Conservation (phyloP, 108 stramenopile species). For the Cyclostephanos invisitatus region DNA sequence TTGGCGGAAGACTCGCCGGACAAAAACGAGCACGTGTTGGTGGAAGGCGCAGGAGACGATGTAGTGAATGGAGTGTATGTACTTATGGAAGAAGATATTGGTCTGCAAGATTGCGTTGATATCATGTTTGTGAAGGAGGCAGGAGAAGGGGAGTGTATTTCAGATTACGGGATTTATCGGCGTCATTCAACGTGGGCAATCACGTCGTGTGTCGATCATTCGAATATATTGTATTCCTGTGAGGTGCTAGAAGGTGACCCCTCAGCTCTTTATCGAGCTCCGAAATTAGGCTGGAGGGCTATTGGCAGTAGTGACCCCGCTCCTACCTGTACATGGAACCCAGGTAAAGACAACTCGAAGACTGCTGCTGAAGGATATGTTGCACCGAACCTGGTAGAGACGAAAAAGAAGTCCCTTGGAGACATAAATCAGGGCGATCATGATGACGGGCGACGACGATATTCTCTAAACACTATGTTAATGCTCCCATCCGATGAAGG, state of each 20-base stretch:
- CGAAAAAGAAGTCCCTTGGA: background rate
- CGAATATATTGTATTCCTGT: slow-evolving; percentile 9
- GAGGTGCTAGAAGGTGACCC: background rate
- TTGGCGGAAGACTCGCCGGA: slow-evolving; percentile 1
- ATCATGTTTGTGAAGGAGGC: slow-evolving; percentile 20
- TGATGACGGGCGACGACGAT: background rate
- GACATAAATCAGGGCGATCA: background rate
- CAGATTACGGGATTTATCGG: slow-evolving; percentile 8
- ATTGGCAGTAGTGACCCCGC: slow-evolving; percentile 9
- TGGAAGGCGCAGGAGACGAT: slow-evolving; percentile 23
- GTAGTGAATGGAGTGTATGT: slow-evolving; percentile 14
- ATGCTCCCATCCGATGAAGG: slow-evolving; percentile 4
- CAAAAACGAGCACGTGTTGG: slow-evolving; percentile 4
- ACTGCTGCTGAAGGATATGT: background rate
- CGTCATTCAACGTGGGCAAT: background rate
- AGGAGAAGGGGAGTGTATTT: background rate
- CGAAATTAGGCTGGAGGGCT: slow-evolving; percentile 4
- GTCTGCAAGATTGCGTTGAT: slow-evolving; percentile 6
- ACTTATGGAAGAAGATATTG: slow-evolving; percentile 12
- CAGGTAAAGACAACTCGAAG: background rate
- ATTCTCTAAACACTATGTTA: background rate
- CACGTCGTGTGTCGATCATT: slow-evolving; percentile 13
- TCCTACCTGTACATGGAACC: slow-evolving; percentile 35
- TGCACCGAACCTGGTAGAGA: background rate
- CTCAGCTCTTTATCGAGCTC: background rate